These are phyloP conservation scores for Mallotus nudiflorus DNA, from an alignment of 345 rosid genomes.

Conservation along the genomic window DNA sequence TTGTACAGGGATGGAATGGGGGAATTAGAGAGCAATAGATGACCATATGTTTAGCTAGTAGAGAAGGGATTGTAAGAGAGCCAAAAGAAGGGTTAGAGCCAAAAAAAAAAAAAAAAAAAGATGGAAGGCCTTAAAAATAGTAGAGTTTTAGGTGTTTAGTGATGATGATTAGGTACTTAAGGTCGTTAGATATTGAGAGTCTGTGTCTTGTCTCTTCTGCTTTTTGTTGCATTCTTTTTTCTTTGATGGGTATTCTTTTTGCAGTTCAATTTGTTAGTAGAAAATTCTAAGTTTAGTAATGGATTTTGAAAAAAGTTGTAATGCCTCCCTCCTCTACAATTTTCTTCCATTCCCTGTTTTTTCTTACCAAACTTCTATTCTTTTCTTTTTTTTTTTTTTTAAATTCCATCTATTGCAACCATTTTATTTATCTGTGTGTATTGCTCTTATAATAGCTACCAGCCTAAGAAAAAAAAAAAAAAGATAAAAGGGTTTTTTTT, in stretches of 20 bases:
- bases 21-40: conserved; percentile 41
- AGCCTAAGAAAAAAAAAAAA: too few species aligned
- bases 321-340: not conserved
- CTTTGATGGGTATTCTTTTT: conserved; percentile 53
- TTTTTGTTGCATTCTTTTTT: conserved; percentile 12
- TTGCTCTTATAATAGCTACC: not conserved
- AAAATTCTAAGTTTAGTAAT: conserved; percentile 40
- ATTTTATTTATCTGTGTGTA: not conserved
- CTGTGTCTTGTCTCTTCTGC: conserved; percentile 19
- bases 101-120: too few species aligned
- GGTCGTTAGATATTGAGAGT: conserved; percentile 32
- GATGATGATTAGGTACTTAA: conserved; percentile 34
- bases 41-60: conserved; percentile 35
- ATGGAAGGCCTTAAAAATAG: conserved; percentile 32
- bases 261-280: conserved; percentile 53
- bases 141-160: conserved; percentile 36
- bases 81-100: conserved; percentile 27
- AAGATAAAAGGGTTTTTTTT: too few species aligned
- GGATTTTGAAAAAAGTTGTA: conserved; percentile 34
- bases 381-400: not conserved
- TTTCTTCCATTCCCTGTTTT: not conserved
- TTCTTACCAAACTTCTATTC: too few species aligned
- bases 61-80: conserved; percentile 30
- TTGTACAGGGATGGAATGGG: conserved; percentile 57
- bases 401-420: not conserved